These are phyloP conservation scores for Bipolaris gigantea DNA, from an alignment of 2,329 filamentous ascomycete genomes.

Conservation along the genomic window DNA sequence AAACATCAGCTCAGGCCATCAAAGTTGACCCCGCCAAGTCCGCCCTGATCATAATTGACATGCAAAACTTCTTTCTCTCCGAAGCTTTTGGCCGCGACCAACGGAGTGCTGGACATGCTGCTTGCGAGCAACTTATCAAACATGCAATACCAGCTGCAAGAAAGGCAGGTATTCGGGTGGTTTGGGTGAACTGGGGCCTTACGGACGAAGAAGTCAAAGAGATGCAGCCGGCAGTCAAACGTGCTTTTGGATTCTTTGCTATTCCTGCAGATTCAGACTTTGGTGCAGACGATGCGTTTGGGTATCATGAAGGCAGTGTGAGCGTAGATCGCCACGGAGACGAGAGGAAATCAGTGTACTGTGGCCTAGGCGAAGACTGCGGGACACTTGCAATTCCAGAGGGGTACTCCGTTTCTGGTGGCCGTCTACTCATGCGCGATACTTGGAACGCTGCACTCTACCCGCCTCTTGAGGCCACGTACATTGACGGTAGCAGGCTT, in stretches of 20 bases:
- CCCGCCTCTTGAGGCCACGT: constrained; percentile 42
- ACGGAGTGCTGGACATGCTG: constrained; percentile 25
- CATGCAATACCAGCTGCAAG: constrained; percentile 46
- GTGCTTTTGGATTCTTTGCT: constrained; percentile 42
- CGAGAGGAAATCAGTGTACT: constrained; percentile 18
- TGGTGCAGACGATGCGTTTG: constrained; percentile 2
- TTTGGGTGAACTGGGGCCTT: constrained; percentile 50
- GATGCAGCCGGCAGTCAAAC: constrained; percentile 45
- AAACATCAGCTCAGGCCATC: constrained; percentile 33
- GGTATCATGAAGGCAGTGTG: constrained; percentile 13
- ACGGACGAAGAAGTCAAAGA: constrained; percentile 39
- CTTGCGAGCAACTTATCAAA: constrained; percentile 35
- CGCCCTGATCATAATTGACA: constrained; percentile 48
- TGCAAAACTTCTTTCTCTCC: constrained; percentile 51
- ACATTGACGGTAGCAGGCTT: constrained; percentile 23
- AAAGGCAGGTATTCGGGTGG: constrained; percentile 44
- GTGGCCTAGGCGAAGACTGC: constrained; percentile 42
- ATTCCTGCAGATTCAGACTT: constrained; percentile 22
- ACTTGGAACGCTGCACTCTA: constrained; percentile 49
- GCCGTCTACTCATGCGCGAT: constrained; percentile 43
- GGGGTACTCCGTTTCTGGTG: constrained; percentile 35
- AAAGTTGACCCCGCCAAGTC: constrained; percentile 43
- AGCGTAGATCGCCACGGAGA: constrained; percentile 41
- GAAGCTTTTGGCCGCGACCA: constrained; percentile 24
- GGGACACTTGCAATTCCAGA: constrained; percentile 23